A percentile compares a stretch with the other conserved stretches of the same genome.
phyloP scores from a whole-genome alignment of 2,329 filamentous ascomycete species.

The Calonectria pseudoreteaudii region DNA sequence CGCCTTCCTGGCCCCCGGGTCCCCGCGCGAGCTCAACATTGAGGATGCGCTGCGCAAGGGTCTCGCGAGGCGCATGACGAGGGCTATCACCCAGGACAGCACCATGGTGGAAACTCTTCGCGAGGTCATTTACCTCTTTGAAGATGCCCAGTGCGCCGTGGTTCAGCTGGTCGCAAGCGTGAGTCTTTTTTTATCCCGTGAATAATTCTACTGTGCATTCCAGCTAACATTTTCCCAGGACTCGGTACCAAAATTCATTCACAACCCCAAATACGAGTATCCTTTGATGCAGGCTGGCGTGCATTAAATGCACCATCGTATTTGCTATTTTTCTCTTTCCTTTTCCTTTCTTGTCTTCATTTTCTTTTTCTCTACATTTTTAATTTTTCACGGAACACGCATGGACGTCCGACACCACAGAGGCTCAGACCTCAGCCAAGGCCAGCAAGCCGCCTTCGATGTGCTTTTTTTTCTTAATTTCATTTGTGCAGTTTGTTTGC shows the following conservation, averaged over 20 bases:
- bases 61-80: constrained; percentile 94
- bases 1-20: constrained; percentile 93
- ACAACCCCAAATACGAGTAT: neutral
- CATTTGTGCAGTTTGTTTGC: neutral
- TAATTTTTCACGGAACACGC: neutral
- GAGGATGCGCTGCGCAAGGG: constrained; percentile 95
- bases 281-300: neutral
- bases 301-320: neutral
- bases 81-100: constrained; percentile 90
- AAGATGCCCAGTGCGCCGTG: constrained; percentile 92
- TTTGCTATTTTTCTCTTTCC: too few species aligned
- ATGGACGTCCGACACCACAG: neutral
- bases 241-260: neutral
- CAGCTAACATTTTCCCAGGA: neutral
- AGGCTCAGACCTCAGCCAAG: neutral
- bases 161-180: constrained; percentile 99
- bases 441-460: neutral
- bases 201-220: neutral
- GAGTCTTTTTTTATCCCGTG: constrained; percentile 58
- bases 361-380: neutral
- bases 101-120: constrained; percentile 91
- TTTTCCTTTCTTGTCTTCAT: neutral
- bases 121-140: constrained; percentile 89
- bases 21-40: constrained; percentile 96
- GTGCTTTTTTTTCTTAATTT: neutral